Evolutionary conservation across 106 monocot genomes (phyloP), one percentile per base, ranked within the genome.

Genomic region (Agapanthus africanus): DNA sequence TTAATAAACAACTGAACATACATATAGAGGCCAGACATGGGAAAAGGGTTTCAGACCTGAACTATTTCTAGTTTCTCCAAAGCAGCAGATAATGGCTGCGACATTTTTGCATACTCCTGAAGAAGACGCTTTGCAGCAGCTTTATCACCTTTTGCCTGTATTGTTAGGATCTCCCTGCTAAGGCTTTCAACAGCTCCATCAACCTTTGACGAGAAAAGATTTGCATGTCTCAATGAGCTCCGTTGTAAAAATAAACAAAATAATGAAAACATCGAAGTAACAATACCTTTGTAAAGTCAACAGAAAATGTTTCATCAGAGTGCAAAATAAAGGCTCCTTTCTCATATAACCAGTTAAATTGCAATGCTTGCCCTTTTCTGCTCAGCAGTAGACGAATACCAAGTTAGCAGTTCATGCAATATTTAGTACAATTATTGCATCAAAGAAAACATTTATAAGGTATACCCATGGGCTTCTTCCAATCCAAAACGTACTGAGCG

Each of bases 381-480:
- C 15, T 37, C 49, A 26, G 61, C 57, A 71, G 39, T 47, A 31
- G 73, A 52, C 34, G 18, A 51, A 67, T 40, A 21, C 34, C 25
- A 73, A 71, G 14, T 65, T 71, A 33, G 54, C 28, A 68, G 40
- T 66, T 37, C 32, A 66, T 39, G 33, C 42, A 39, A 35, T 65
- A 39, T 49, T 28, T 71, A 14, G 10, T 51, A 50, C 9, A 59
- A 64, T 70, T 66, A 70, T 30, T 37, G 13, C 32, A 51, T 14
- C 4, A 15, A 52, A 30, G 52, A 21, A 39, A 37, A 57, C 9
- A 57, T n/a, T 10, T 59, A 52, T 56, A 65, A 37, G 73, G 22
- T n/a, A 34, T 88, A 97, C 97, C 97, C 97, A 75, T 97, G 97
- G 26, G 97, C 86, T 81, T 89, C 91, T 81, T 84, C 84, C 21